phyloP scores from a whole-genome alignment of 2,329 filamentous ascomycete species.

The Ophiostoma perfectum region DNA sequence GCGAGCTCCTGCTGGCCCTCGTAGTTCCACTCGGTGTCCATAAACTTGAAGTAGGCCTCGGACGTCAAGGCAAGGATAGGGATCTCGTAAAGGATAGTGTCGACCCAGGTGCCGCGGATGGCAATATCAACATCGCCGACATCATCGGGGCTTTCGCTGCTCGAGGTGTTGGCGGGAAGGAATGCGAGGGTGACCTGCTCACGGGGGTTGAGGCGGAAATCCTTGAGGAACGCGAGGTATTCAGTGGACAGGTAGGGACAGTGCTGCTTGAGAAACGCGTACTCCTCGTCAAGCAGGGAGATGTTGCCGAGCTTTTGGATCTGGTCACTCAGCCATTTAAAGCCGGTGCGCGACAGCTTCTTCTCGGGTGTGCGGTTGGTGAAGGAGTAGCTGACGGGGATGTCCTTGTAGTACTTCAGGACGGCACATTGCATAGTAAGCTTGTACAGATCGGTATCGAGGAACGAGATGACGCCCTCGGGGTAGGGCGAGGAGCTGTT shows the following conservation, averaged over 20 bases:
- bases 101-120: constrained; percentile 79
- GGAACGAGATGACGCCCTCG: constrained; percentile 73
- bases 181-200: constrained; percentile 75
- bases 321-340: constrained; percentile 78
- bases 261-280: constrained; percentile 67
- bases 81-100: constrained; percentile 97
- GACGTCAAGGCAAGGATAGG: constrained; percentile 86
- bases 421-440: constrained; percentile 98
- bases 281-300: constrained; percentile 70
- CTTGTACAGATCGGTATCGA: constrained; percentile 87
- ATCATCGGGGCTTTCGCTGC: constrained; percentile 35
- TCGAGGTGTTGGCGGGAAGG: constrained; percentile 51
- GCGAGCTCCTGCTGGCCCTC: constrained; percentile 81
- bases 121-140: constrained; percentile 70
- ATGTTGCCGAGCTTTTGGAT: constrained; percentile 81
- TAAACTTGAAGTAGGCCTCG: constrained; percentile 96
- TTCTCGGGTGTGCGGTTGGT: constrained; percentile 94
- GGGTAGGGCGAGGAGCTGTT: constrained; percentile 62
- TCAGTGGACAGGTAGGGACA: constrained; percentile 73
- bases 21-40: constrained; percentile 88
- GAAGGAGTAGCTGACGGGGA: constrained; percentile 83
- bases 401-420: constrained; percentile 80
- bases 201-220: constrained; percentile 73
- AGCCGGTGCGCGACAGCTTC: constrained; percentile 77
- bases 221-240: constrained; percentile 76